These are phyloP conservation scores for Condylostoma magnum DNA, from an alignment of 169 alveolate species.

Conservation along the genomic window DNA sequence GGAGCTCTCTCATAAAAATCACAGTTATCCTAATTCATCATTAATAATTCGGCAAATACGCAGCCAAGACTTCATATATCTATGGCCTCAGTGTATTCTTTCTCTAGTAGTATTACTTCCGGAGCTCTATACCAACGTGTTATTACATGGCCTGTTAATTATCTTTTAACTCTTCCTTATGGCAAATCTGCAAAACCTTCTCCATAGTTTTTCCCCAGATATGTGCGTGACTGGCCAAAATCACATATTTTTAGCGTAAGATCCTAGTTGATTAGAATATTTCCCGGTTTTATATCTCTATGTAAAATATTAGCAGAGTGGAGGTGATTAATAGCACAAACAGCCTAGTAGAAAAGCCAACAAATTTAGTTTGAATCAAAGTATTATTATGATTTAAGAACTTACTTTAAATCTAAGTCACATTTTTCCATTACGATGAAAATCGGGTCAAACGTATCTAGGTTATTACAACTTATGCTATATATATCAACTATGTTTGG, in stretches of 20 bases:
- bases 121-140: conserved; percentile 99
- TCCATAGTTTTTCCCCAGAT: conserved; percentile 13
- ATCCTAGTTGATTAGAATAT: conserved; percentile 63
- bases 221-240: conserved; percentile 46
- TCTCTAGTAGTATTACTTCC: conserved; percentile 94
- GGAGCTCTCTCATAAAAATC: conserved; percentile 94
- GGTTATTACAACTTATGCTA: conserved; percentile 38
- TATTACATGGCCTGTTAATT: conserved; percentile 96
- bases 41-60: conserved; percentile 91
- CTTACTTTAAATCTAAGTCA: conserved; percentile 50
- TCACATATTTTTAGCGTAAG: conserved; percentile 61
- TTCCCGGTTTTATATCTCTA: conserved; percentile 83
- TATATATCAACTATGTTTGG: conserved; percentile 43
- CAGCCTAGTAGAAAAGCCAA: conserved; percentile 44
- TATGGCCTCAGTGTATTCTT: conserved; percentile 96
- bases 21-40: conserved; percentile 83
- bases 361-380: conserved; percentile 42
- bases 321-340: conserved; percentile 54
- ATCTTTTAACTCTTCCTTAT: conserved; percentile 72
- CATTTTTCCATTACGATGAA: conserved; percentile 54
- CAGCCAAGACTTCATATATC: conserved; percentile 99
- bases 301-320: conserved; percentile 62
- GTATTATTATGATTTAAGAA: conserved; percentile 37
- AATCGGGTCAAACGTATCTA: conserved; percentile 58
- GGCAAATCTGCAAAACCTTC: neutral